Percentiles rank a stretch among this genome's conserved stretches.
Evolutionary conservation across 2,329 filamentous ascomycete genomes (phyloP).

Genomic region (Colletotrichum tabaci): DNA sequence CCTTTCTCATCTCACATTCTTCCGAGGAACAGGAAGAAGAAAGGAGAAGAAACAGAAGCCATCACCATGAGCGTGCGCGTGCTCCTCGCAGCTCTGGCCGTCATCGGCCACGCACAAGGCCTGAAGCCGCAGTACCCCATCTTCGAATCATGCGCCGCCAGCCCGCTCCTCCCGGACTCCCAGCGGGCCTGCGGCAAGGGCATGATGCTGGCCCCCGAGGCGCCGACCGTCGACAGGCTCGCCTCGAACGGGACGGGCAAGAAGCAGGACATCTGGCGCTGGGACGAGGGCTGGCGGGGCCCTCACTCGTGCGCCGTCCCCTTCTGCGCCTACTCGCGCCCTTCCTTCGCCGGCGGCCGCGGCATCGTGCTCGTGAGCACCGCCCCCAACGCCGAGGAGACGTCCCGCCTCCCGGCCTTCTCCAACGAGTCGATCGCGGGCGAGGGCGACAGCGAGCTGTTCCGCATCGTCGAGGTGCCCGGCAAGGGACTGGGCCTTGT

Average conservation of each 20-base stretch:
- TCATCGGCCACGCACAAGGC: constrained; percentile 2
- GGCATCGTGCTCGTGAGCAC: constrained; percentile 58
- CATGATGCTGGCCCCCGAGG: neutral
- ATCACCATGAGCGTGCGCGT: constrained; percentile 20
- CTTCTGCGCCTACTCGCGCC: constrained; percentile 54
- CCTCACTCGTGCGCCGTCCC: constrained; percentile 37
- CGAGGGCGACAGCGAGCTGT: constrained; percentile 22
- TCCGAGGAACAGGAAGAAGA: neutral
- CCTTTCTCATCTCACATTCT: neutral
- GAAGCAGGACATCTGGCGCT: constrained; percentile 40
- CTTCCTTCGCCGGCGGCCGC: constrained; percentile 52
- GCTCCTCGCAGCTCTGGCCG: constrained; percentile 16
- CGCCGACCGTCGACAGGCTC: neutral
- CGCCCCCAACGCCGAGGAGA: constrained; percentile 40
- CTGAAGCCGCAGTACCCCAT: constrained; percentile 19
- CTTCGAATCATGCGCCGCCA: constrained; percentile 27
- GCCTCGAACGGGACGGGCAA: constrained; percentile 22
- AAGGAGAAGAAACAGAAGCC: neutral
- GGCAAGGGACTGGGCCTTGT: constrained; percentile 52
- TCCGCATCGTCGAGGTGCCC: constrained; percentile 43
- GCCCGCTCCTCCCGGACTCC: constrained; percentile 32
- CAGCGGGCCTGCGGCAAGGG: constrained; percentile 21
- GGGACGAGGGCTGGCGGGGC: constrained; percentile 40
- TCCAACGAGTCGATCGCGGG: neutral
- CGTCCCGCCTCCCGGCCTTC: constrained; percentile 29